These are phyloP conservation scores for Phytophthora kernoviae DNA, from an alignment of 352 stramenopile genomes.

Conservation along the genomic window DNA sequence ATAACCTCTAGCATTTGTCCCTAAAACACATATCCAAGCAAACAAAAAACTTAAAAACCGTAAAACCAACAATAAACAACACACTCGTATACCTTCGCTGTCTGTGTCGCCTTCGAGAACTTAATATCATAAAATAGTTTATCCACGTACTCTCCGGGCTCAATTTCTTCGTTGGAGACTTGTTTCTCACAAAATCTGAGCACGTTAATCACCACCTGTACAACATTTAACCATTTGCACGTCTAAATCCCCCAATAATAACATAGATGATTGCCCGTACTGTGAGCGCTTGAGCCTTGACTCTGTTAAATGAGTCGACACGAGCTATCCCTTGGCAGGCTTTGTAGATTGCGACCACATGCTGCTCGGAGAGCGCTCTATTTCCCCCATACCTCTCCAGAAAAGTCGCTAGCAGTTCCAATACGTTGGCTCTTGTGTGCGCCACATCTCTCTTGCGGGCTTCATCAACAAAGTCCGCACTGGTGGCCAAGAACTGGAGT, in stretches of 20 bases:
- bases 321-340: slow-evolving; percentile 62
- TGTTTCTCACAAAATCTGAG: slow-evolving; percentile 47
- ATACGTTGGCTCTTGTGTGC: slow-evolving; percentile 45
- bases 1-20: slow-evolving; percentile 71
- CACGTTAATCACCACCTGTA: slow-evolving; percentile 60
- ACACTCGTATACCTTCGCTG: slow-evolving; percentile 45
- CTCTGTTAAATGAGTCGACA: slow-evolving; percentile 65
- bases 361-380: slow-evolving; percentile 48
- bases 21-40: slow-evolving; percentile 16
- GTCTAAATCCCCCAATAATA: not conserved
- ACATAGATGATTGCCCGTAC: slow-evolving; percentile 6
- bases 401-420: slow-evolving; percentile 57
- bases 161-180: slow-evolving; percentile 51
- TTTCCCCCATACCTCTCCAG: slow-evolving; percentile 57
- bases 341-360: slow-evolving; percentile 47
- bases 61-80: not conserved
- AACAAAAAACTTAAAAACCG: not conserved
- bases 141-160: slow-evolving; percentile 57
- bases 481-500: slow-evolving; percentile 60
- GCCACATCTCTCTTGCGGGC: slow-evolving; percentile 65
- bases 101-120: slow-evolving; percentile 74
- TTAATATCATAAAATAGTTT: slow-evolving; percentile 83
- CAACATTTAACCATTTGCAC: slow-evolving; percentile 2
- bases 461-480: slow-evolving; percentile 50
- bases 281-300: slow-evolving; percentile 55